Conservation (phyloP, 768 basidiomycete species). For the Pisolithus sp. region DNA sequence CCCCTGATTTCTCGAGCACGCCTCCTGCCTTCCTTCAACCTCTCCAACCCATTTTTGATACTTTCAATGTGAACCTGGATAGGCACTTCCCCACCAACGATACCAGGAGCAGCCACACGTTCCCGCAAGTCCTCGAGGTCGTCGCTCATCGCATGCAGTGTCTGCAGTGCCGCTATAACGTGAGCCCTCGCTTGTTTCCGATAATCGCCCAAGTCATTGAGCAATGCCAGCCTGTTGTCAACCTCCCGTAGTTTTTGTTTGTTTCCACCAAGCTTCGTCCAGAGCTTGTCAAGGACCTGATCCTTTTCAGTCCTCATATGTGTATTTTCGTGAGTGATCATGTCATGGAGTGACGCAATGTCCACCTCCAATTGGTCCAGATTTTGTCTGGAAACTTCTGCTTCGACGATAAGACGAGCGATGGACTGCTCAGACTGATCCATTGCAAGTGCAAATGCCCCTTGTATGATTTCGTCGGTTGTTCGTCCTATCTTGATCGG, state of each 20-base stretch:
- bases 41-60: constrained; percentile 56
- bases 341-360: constrained; percentile 49
- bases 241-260: constrained; percentile 40
- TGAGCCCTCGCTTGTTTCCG: constrained; percentile 57
- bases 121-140: constrained; percentile 76
- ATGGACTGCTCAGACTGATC: constrained; percentile 46
- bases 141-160: constrained; percentile 55
- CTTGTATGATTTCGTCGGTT: constrained; percentile 40
- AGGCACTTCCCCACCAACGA: constrained; percentile 54
- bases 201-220: constrained; percentile 51
- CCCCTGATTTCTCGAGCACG: constrained; percentile 45
- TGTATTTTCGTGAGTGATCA: constrained; percentile 53
- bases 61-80: constrained; percentile 73
- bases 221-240: constrained; percentile 44
- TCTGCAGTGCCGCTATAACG: constrained; percentile 59
- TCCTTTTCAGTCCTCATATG: constrained; percentile 38
- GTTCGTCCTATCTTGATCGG: constrained; percentile 33
- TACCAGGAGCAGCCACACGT: constrained; percentile 60
- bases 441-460: constrained; percentile 61
- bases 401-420: constrained; percentile 58
- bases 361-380: constrained; percentile 59
- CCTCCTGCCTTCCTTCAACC: constrained; percentile 46
- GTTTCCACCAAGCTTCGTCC: constrained; percentile 68
- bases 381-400: constrained; percentile 47
- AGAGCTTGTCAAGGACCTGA: constrained; percentile 57